Evolutionary conservation across 345 rosid genomes (phyloP), one percentile per base, ranked within the genome.

Genomic region (Eutrema heterophyllum): DNA sequence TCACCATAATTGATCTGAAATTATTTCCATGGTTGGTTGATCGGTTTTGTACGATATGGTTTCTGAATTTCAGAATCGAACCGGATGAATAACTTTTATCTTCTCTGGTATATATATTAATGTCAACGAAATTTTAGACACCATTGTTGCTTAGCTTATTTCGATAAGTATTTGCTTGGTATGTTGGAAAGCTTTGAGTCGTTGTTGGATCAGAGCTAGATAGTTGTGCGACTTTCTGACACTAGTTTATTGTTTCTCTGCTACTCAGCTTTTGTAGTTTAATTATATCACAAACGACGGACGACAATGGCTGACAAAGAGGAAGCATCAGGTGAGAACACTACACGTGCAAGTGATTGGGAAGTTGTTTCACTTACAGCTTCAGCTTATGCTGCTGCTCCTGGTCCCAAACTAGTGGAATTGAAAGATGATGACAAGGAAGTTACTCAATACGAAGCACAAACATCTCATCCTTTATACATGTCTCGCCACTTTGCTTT

Each of bases 301-400:
- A 24, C 10, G 66, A 74, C 14, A 69, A 90, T 93, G 96, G 85
- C 81, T 4, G 86, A 75, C 57, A 86, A 84, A 62, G 86, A 75
- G 53, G 86, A 77, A 52, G 39, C 68, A 64, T 84, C 39, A 50
- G 84, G 78, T 52, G 88, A 72, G 51, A 80, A 73, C 70, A 39
- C 30, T 16, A 27, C 82, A 2, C 90, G 84, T 27, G 93, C 85
- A 58, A 86, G 80, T 57, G 97, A 91, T 60, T 94, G 97, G 97
- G 97, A 94, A 83, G 95, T 94, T 71, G 93, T 94, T 14, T 87
- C 95, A 29, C 92, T 92, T 50, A 89, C 99, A 3, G 96, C 93
- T 51, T 95, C 99, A 2, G 71, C 97, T 30, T 95, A 92, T 77
- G 97, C 90, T 73, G 96, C 97, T 78, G 79, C 96, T 73, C 96